phyloP scores from a whole-genome alignment of 2,329 filamentous ascomycete genomes.

The Trichoderma sp. region DNA sequence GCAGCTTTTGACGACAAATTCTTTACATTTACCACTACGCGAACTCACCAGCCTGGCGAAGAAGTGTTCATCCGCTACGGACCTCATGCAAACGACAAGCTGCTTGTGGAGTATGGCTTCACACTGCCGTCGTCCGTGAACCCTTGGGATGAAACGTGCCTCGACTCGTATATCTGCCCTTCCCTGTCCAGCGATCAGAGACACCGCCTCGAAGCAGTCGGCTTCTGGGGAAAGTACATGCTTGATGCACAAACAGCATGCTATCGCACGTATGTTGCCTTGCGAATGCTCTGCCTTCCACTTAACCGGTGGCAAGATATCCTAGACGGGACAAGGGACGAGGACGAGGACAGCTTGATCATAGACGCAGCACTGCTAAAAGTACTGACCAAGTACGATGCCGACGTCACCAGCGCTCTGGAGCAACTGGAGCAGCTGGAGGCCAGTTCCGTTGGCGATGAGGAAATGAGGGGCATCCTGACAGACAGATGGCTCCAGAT shows the following conservation, averaged over 20 bases:
- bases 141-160: constrained; percentile 51
- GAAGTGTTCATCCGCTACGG: constrained; percentile 72
- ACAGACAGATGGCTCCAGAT: constrained; percentile 32
- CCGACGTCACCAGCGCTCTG: constrained; percentile 35
- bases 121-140: constrained; percentile 46
- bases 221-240: constrained; percentile 54
- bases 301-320: constrained; percentile 44
- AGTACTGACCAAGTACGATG: constrained; percentile 38
- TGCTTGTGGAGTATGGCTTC: constrained; percentile 68
- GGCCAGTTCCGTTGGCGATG: constrained; percentile 34
- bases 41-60: constrained; percentile 54
- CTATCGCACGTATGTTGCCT: constrained; percentile 57
- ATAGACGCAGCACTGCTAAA: constrained; percentile 41
- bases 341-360: constrained; percentile 45
- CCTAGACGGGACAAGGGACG: constrained; percentile 49
- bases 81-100: constrained; percentile 67
- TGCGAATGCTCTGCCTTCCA: constrained; percentile 43
- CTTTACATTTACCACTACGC: constrained; percentile 57
- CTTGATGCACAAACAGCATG: constrained; percentile 54
- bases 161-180: constrained; percentile 51
- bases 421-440: constrained; percentile 36
- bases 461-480: constrained; percentile 28
- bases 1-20: constrained; percentile 52
- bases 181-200: constrained; percentile 38
- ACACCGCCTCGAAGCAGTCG: constrained; percentile 44